Base-by-base conservation (phyloP, 202 grass and related monocot genomes). In the Tripidium arundinaceum region DNA sequence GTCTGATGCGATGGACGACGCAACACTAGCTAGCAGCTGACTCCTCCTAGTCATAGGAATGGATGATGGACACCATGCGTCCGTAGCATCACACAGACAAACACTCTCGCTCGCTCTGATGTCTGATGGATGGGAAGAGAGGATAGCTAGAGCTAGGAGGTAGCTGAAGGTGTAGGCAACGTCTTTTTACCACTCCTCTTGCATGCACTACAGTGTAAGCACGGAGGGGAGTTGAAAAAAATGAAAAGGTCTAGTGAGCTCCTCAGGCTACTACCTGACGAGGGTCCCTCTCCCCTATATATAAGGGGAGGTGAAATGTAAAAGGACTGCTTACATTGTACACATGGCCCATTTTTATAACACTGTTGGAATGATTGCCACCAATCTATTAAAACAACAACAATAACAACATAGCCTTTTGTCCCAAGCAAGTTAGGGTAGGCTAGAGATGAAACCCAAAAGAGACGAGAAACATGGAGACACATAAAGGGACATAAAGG, bases 151-250 rank as follows among this genome's bases (percentile, higher is more conserved):
- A n/a, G n/a, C 64, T 67, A 67, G 52, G 60, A 76, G 65, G 31
- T 86, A 86, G 39, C 14, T 83, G 50, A 78, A 85, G 62, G 79
- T 59, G 62, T 80, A 80, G 76, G 68, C 39, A 81, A 68, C 60
- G 22, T 77, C 66, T 83, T 79, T 79, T 82, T 75, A 28, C 68
- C 60, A 75, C 81, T 88, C 31, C 86, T 74, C 68, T 89, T 81
- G 77, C 88, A 77, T 87, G 84, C 59, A 77, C 49, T 81, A 84
- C 76, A 84, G 84, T 90, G 81, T 40, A 84, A 81, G 88, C 84
- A 68, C 66, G 84, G 65, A 82, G 78, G 43, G 43, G 70, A 50
- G 28, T 72, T 14, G 36, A 86, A 39, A 84, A 74, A 81, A 37
- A 55, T 79, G 86, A 25, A 84, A 79, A 84, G 63, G 72, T 7